phyloP scores from a whole-genome alignment of 371 early-diverging fungal species.

The Dichotomocladium elegans region DNA sequence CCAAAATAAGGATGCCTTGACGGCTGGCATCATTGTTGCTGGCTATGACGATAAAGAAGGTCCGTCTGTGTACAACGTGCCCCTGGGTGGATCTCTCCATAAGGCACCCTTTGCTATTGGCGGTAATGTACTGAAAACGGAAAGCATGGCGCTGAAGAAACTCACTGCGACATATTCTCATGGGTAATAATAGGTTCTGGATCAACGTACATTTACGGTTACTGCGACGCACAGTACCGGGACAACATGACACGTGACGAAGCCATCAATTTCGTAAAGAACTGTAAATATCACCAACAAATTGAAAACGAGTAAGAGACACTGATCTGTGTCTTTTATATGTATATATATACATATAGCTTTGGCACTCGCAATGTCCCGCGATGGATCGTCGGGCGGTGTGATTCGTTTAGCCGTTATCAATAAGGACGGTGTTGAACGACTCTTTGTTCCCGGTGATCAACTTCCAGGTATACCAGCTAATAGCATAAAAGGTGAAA shows the following conservation, averaged over 20 bases:
- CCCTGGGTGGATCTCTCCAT: conserved; percentile 95
- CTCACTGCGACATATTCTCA: background rate
- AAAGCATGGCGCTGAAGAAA: background rate
- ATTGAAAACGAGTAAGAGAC: background rate
- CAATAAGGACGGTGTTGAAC: conserved; percentile 86
- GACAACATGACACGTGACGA: conserved; percentile 90
- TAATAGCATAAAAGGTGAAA: background rate
- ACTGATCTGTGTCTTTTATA: background rate
- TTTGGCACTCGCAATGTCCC: conserved; percentile 92
- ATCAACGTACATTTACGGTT: conserved; percentile 97
- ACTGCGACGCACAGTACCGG: conserved; percentile 89
- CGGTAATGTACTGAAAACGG: conserved; percentile 42
- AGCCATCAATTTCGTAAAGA: conserved; percentile 92
- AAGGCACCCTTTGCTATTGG: conserved; percentile 94
- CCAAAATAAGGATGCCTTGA: conserved; percentile 85
- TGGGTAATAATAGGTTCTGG: conserved; percentile 73
- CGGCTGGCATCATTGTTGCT: conserved; percentile 98
- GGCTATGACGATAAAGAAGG: conserved; percentile 97
- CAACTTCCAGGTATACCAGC: conserved; percentile 61
- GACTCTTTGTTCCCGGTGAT: conserved; percentile 89
- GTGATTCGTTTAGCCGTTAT: conserved; percentile 97
- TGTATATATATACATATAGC: conserved; percentile 44
- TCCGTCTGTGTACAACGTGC: conserved; percentile 91
- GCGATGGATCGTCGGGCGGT: conserved; percentile 99
- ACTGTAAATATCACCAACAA: conserved; percentile 56